These are phyloP conservation scores for Mortierella sp. DNA, from an alignment of 371 early-diverging fungal species.

Conservation along the genomic window DNA sequence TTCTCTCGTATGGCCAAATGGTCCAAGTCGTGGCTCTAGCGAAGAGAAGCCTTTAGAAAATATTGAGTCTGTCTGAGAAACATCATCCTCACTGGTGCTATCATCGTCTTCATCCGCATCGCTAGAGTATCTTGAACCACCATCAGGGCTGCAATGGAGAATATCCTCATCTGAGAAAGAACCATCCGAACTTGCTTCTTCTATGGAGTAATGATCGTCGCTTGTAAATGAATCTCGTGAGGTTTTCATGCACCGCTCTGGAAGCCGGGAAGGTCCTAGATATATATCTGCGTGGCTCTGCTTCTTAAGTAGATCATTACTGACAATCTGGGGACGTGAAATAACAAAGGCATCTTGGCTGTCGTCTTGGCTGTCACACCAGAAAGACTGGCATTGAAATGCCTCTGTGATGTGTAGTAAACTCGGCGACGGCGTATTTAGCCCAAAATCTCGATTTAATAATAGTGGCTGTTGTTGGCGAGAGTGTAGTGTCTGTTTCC, in stretches of 20 bases:
- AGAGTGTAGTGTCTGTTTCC: not conserved
- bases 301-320: not conserved
- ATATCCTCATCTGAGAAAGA: not conserved
- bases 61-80: not conserved
- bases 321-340: not conserved
- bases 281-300: not conserved
- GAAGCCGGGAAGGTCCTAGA: not conserved
- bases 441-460: not conserved
- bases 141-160: not conserved
- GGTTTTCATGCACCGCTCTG: not conserved
- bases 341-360: not conserved
- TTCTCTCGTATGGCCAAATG: constrained; percentile 7
- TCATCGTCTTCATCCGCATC: constrained; percentile 1
- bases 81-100: not conserved
- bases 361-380: not conserved
- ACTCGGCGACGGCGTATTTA: not conserved
- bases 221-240: not conserved
- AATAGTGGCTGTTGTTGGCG: not conserved
- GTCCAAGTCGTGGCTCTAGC: constrained; percentile 23
- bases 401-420: not conserved
- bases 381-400: constrained; percentile 3
- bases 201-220: not conserved
- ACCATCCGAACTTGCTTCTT: not conserved
- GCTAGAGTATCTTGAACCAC: not conserved
- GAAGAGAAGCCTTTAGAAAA: not conserved